Evolutionary conservation across 1,284 basidiomycete species (phyloP).

Genomic region (Malassezia brasiliensis): DNA sequence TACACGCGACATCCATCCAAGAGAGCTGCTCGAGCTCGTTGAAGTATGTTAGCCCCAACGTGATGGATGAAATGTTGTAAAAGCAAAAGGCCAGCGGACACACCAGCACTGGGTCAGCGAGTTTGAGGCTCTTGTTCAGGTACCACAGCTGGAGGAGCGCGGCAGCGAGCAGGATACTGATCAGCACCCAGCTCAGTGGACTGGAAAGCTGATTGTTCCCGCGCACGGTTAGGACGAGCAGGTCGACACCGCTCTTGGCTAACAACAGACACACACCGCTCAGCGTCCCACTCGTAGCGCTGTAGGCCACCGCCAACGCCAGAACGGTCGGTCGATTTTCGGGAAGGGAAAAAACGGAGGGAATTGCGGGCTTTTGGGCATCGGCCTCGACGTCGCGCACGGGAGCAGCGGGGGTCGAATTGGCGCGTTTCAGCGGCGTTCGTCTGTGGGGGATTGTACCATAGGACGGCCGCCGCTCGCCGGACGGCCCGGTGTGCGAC

Average conservation of each 20-base stretch:
- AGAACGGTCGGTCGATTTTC: conserved; percentile 53
- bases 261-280: conserved; percentile 87
- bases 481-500: background rate
- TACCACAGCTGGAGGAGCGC: conserved; percentile 75
- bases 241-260: conserved; percentile 85
- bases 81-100: conserved; percentile 93
- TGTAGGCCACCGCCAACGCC: conserved; percentile 72
- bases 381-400: background rate
- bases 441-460: background rate
- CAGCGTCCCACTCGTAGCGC: conserved; percentile 79
- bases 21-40: conserved; percentile 71
- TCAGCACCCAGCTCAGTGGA: conserved; percentile 68
- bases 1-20: conserved; percentile 61
- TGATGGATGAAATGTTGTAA: conserved; percentile 73
- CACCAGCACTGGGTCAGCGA: conserved; percentile 66
- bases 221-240: conserved; percentile 66
- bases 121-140: conserved; percentile 73
- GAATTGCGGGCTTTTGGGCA: background rate
- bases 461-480: background rate
- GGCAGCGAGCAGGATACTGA: conserved; percentile 61
- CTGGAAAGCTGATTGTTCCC: conserved; percentile 73
- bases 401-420: background rate
- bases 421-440: background rate
- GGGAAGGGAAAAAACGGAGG: background rate
- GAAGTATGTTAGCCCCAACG: conserved; percentile 66